Evolutionary conservation across 495 filamentous ascomycete genomes (phyloP), one percentile per base, ranked within the genome.

Genomic region (Sordaria brevicollis): DNA sequence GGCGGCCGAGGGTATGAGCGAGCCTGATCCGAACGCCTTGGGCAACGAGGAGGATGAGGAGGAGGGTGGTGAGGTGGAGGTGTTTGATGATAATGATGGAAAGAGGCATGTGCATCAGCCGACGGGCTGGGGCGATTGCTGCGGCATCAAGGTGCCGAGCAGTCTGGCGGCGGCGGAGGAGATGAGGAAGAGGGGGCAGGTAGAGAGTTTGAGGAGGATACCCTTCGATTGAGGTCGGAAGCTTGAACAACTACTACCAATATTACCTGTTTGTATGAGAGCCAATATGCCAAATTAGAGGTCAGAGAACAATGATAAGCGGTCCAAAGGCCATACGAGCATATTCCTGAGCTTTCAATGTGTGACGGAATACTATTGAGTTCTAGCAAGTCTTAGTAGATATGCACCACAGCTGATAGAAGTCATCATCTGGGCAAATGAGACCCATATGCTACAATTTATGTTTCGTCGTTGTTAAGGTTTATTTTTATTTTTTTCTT

Each of bases 61-160:
- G 1, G 86, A 86, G 66, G 85, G 82, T n/a, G 88, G 79, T 33
- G 81, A 88, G 68, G 79, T 86, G 7, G 81, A 86, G 41, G 85
- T 90, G 29, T 80, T 77, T 67, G 87, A 87, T 81, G 83, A 88
- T 38, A 86, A 89, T 70, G 85, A 89, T 1, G 88, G 88, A 77
- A 87, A 81, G 43, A 90, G 94, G 79, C 87, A 90, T 69, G 76
- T 82, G 36, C 92, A 94, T 77, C 82, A 85, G 72, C 75, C 76
- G 67, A 86, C 81, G 66, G 90, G 88, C 70, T 99, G 95, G 89
- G 96, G 96, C 1, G 96, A 99, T 76, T 99, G 96, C 80, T 99
- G 95, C 75, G 96, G 95, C 38, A 99, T 99, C 81, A 96, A 97
- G 81, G 94, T 99, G 17, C 95, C 96, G 13, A 96, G 93, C 76